These are phyloP conservation scores for Suhomyces emberorum DNA, from an alignment of 805 yeast species.

Conservation along the genomic window DNA sequence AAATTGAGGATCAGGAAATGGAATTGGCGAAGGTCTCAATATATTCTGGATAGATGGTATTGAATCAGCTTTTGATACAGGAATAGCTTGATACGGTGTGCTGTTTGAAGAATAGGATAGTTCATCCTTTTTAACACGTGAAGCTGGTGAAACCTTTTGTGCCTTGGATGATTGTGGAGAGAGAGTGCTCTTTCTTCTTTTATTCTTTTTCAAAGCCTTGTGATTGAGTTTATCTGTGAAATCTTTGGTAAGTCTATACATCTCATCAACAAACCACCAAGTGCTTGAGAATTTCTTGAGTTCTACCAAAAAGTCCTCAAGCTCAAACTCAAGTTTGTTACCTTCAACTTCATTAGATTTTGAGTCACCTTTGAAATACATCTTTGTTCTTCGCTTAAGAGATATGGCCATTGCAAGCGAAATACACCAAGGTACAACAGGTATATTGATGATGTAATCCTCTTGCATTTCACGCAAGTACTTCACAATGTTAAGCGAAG, in stretches of 20 bases:
- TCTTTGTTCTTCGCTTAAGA: conserved; percentile 17
- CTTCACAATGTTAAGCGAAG: conserved; percentile 26
- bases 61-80: conserved; percentile 1
- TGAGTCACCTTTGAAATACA: conserved; percentile 3
- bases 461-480: conserved; percentile 18
- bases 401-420: conserved; percentile 26
- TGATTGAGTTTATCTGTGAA: conserved; percentile 15
- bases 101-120: background rate
- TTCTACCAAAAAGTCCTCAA: conserved; percentile 18
- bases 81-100: background rate
- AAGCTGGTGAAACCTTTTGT: background rate
- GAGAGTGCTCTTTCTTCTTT: conserved; percentile 1
- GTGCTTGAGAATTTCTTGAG: conserved; percentile 18
- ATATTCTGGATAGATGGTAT: conserved; percentile 9
- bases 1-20: too few species aligned
- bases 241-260: conserved; percentile 19
- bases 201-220: background rate
- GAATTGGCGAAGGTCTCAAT: conserved; percentile 6
- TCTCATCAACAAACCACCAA: conserved; percentile 31
- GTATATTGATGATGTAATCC: conserved; percentile 21
- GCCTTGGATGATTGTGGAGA: background rate
- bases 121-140: background rate
- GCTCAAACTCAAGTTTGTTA: conserved; percentile 8
- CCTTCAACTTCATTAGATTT: background rate
- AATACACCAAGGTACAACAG: conserved; percentile 24